Evolutionary conservation across 192 early-diverging fungal species (phyloP), one percentile per base, ranked within the genome.

Genomic region (Spizellomyces sp.): DNA sequence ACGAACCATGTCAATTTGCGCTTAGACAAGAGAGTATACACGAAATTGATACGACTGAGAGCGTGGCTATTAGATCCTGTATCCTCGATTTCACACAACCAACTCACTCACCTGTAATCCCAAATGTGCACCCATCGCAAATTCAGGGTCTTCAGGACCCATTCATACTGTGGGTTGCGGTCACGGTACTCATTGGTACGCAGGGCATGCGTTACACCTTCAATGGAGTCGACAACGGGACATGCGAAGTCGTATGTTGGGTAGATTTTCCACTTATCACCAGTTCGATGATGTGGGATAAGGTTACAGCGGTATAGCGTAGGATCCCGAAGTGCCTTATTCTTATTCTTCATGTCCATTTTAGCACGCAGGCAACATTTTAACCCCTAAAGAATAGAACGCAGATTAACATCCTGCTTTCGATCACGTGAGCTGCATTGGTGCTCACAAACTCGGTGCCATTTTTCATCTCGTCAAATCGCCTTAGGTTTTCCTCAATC

Each of bases 221-320:
- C 98, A 48, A 95, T 59, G 45, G 90, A 89, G 77, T 99, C 98
- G 46, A 99, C 95, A 59, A 98, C 84, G 2, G 98, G 98, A 81
- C 96, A 98, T 0, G 93, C 93, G 84, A 98, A 98, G 82, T 99
- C 98, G 78, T 99, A 99, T 10, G 93, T 93, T 54, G 96, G 98
- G 80, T 99, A 99, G 55, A 98, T 83, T 85, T 97, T 99, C 93
- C 94, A 99, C 75, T 89, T 90, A 46, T 81, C 76, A 45, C 96
- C 98, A 54, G 94, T 95, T 46, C 86, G 88, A 75, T 95, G 94
- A 73, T 99, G 98, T 62, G 92, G 93, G 43, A 81, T 81, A 64
- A 91, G 75, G 77, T 95, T 95, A 86, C 93, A 96, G 44, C 98
- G 90, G 86, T 93, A 99, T 62, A 99, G 92, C 58, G 94, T 93